A percentile compares a stretch with the other conserved stretches of the same genome.
phyloP scores from a whole-genome alignment of 2,329 filamentous ascomycete species.

The Calonectria crousiana region DNA sequence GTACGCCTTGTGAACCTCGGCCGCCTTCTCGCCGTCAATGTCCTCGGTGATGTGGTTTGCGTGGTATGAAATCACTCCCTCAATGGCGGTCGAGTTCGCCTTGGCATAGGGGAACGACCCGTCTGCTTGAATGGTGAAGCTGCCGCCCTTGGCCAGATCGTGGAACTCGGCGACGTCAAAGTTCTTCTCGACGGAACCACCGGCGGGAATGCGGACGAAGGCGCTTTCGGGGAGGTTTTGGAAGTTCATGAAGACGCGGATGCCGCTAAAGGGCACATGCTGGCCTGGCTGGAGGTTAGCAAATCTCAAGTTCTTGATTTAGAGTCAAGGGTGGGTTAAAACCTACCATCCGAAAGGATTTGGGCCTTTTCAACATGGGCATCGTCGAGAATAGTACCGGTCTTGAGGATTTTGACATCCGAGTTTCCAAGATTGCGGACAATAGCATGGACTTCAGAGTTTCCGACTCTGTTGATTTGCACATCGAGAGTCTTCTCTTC shows the following conservation, averaged over 20 bases:
- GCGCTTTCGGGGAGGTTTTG: slow-evolving; percentile 55
- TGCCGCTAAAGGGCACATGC: slow-evolving; percentile 59
- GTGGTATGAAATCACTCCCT: slow-evolving; percentile 61
- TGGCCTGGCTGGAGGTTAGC: neutral
- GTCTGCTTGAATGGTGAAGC: slow-evolving; percentile 63
- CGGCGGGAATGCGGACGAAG: slow-evolving; percentile 58
- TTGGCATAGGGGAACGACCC: slow-evolving; percentile 67
- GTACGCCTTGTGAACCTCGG: slow-evolving; percentile 58
- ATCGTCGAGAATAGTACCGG: neutral
- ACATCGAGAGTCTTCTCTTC: neutral
- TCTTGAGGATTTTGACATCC: slow-evolving; percentile 4
- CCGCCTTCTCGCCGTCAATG: slow-evolving; percentile 66
- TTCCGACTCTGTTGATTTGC: neutral
- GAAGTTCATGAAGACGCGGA: slow-evolving; percentile 59
- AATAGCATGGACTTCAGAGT: neutral
- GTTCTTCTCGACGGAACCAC: slow-evolving; percentile 59
- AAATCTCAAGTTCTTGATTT: too few relatives aligned
- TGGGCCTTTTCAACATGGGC: slow-evolving; percentile 1
- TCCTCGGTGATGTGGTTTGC: slow-evolving; percentile 67
- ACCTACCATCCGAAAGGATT: neutral
- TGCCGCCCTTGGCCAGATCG: slow-evolving; percentile 58
- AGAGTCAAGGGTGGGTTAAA: too few relatives aligned
- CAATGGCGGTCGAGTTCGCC: slow-evolving; percentile 60
- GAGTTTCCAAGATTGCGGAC: neutral
- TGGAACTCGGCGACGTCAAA: slow-evolving; percentile 65